A percentile compares a stretch with the other conserved stretches of the same genome.
phyloP scores from a whole-genome alignment of 108 stramenopile genomes.

The Fragilaria radians region DNA sequence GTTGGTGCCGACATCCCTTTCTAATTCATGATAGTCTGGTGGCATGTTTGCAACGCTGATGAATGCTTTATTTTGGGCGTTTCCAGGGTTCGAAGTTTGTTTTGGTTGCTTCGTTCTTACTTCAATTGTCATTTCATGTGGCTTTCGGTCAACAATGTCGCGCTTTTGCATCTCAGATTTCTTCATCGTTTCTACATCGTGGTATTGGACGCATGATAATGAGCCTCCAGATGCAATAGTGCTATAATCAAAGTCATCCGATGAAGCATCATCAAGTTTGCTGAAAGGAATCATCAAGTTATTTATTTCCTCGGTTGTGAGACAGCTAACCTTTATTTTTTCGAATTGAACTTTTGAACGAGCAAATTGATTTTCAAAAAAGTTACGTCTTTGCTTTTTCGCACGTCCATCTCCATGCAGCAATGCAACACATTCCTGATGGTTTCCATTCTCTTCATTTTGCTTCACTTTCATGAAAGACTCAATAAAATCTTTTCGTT shows the following conservation, averaged over 20 bases:
- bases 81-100: too few relatives aligned
- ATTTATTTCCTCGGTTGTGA: not conserved
- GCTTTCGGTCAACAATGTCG: not conserved
- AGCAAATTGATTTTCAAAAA: not conserved
- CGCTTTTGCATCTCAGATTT: not conserved
- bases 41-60: too few relatives aligned
- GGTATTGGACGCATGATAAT: not conserved
- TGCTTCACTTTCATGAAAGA: not conserved
- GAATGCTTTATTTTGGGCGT: too few relatives aligned
- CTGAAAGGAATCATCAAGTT: not conserved
- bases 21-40: too few relatives aligned
- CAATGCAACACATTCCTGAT: not conserved
- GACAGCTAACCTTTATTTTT: not conserved
- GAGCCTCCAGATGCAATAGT: not conserved
- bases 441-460: not conserved
- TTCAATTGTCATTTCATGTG: not conserved
- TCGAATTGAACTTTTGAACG: not conserved
- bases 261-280: not conserved
- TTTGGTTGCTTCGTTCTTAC: too few relatives aligned
- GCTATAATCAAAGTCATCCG: not conserved
- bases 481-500: slow-evolving; percentile 49
- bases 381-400: not conserved
- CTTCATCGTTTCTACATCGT: not conserved
- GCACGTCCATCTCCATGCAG: not conserved
- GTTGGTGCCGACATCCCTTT: too few relatives aligned